phyloP scores from a whole-genome alignment of 306 rosid genomes.

The Neltuma alba region DNA sequence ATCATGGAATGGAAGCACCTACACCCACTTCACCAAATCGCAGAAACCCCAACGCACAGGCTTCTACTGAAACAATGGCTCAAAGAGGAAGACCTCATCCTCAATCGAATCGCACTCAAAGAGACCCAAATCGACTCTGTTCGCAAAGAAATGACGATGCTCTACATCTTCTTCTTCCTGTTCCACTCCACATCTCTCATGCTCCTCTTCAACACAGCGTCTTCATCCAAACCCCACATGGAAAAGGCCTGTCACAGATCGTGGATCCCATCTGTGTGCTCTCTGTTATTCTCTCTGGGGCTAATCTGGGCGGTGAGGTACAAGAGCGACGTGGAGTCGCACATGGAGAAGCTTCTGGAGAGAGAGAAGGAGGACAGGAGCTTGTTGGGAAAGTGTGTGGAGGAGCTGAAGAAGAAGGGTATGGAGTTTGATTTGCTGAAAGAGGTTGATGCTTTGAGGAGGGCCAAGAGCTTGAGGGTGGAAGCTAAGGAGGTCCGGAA shows the following conservation, averaged over 20 bases:
- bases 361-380: conserved; percentile 85
- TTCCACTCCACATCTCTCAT: conserved; percentile 84
- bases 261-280: conserved; percentile 85
- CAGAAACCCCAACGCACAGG: conserved; percentile 88
- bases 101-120: conserved; percentile 63
- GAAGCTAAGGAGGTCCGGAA: conserved; percentile 67
- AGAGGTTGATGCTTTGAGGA: conserved; percentile 92
- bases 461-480: conserved; percentile 84
- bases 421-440: conserved; percentile 85
- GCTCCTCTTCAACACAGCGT: conserved; percentile 70
- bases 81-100: conserved; percentile 87
- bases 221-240: conserved; percentile 35
- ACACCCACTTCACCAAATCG: conserved; percentile 96
- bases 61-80: conserved; percentile 98
- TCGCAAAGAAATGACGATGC: conserved; percentile 73
- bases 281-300: conserved; percentile 71
- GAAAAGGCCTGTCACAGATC: conserved; percentile 60
- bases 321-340: conserved; percentile 82
- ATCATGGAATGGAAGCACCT: conserved; percentile 74
- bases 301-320: conserved; percentile 85
- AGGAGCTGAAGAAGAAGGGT: conserved; percentile 88
- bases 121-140: conserved; percentile 83
- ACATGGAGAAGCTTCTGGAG: conserved; percentile 72
- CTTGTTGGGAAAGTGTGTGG: conserved; percentile 71
- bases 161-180: conserved; percentile 89